These are phyloP conservation scores for Arthrobotrys conoides DNA, from an alignment of 2,329 filamentous ascomycete species.

Conservation along the genomic window DNA sequence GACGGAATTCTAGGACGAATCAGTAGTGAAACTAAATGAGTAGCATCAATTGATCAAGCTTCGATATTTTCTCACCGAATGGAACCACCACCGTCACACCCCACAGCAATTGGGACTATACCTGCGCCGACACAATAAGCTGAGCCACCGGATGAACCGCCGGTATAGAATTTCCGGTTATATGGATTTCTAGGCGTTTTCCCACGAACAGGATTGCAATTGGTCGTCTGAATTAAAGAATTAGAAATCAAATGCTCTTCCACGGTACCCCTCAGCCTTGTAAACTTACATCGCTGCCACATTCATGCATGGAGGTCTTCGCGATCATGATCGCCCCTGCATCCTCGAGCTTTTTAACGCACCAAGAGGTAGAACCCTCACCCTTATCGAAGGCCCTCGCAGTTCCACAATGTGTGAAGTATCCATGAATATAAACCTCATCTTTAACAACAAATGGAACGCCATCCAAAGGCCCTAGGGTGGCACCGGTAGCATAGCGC, in stretches of 20 bases:
- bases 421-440: constrained; percentile 81
- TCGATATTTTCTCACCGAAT: constrained; percentile 70
- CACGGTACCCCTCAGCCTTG: too few species aligned
- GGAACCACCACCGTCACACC: constrained; percentile 80
- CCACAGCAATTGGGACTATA: constrained; percentile 79
- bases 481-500: constrained; percentile 67
- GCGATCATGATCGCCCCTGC: constrained; percentile 80
- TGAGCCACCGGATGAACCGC: constrained; percentile 81
- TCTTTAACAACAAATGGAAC: constrained; percentile 83
- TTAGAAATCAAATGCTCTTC: constrained; percentile 62
- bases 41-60: background rate
- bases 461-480: constrained; percentile 78
- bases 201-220: constrained; percentile 80
- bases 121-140: constrained; percentile 79
- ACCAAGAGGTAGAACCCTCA: constrained; percentile 76
- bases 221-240: constrained; percentile 74
- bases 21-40: background rate
- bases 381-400: constrained; percentile 67
- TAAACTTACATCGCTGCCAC: constrained; percentile 72
- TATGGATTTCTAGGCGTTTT: constrained; percentile 81
- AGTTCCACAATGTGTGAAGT: constrained; percentile 77
- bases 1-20: constrained; percentile 72
- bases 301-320: constrained; percentile 82
- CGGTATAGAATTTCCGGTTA: constrained; percentile 80
- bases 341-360: constrained; percentile 78